Percentiles rank a stretch among this genome's conserved stretches.
These are phyloP conservation scores for Penicillium glabrum DNA, from an alignment of 2,329 filamentous ascomycete genomes.

Conservation along the genomic window DNA sequence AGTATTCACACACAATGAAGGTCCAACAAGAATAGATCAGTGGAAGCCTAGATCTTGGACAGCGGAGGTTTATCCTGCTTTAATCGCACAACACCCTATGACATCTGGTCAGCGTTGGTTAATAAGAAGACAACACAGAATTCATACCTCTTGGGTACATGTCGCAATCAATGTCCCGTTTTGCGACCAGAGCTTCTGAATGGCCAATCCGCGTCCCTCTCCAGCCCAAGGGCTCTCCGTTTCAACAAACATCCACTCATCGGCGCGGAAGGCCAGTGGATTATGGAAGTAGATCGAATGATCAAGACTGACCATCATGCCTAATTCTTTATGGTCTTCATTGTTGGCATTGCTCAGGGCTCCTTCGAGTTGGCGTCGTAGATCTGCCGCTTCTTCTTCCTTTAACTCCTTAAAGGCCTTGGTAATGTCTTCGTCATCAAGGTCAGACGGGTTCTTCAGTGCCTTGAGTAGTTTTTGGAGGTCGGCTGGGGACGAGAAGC, in stretches of 20 bases:
- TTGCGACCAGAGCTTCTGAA: constrained; percentile 51
- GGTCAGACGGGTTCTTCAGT: constrained; percentile 45
- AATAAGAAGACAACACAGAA: constrained; percentile 2
- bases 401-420: constrained; percentile 44
- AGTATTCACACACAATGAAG: not conserved
- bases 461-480: constrained; percentile 40
- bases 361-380: constrained; percentile 35
- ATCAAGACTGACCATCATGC: constrained; percentile 54
- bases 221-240: constrained; percentile 54
- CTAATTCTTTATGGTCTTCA: constrained; percentile 37
- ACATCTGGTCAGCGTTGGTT: constrained; percentile 11
- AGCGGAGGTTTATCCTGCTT: constrained; percentile 41
- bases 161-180: constrained; percentile 51
- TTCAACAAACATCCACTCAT: constrained; percentile 53
- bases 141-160: constrained; percentile 51
- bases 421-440: constrained; percentile 42
- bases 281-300: constrained; percentile 55
- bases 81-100: constrained; percentile 47
- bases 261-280: constrained; percentile 47
- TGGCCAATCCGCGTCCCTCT: constrained; percentile 49
- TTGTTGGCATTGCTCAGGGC: constrained; percentile 31
- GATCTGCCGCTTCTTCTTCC: constrained; percentile 43
- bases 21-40: not conserved
- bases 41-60: constrained; percentile 30
- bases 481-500: constrained; percentile 59